Conservation (phyloP, 805 yeast species). For the Saccharomycopsis lassenensis region DNA sequence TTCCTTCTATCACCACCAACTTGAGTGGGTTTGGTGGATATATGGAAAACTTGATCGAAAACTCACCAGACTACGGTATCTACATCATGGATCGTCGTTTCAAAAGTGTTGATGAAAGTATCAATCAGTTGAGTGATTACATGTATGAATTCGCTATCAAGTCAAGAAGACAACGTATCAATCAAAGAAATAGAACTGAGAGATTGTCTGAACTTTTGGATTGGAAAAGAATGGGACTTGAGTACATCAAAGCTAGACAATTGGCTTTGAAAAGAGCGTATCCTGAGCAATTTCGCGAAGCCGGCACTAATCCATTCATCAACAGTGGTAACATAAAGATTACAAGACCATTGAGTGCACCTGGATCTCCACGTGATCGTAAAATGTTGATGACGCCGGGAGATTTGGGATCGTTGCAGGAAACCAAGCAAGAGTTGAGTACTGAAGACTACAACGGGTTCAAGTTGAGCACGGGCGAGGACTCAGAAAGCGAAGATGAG, state of each 20-base stretch:
- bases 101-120: conserved; percentile 87
- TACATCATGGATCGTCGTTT: conserved; percentile 92
- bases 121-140: conserved; percentile 77
- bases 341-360: conserved; percentile 89
- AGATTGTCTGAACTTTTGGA: conserved; percentile 85
- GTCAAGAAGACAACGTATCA: conserved; percentile 93
- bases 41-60: conserved; percentile 95
- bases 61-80: conserved; percentile 90
- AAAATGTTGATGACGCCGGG: conserved; percentile 91
- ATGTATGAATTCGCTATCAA: conserved; percentile 85
- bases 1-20: conserved; percentile 93
- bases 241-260: conserved; percentile 89
- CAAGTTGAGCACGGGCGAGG: conserved; percentile 31
- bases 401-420: conserved; percentile 93
- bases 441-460: conserved; percentile 66
- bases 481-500: conserved; percentile 31
- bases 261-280: conserved; percentile 88
- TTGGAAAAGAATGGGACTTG: conserved; percentile 98
- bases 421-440: conserved; percentile 57
- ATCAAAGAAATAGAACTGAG: conserved; percentile 95
- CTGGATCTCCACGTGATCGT: conserved; percentile 84
- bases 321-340: conserved; percentile 49
- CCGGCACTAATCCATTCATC: conserved; percentile 32
- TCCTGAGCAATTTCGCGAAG: conserved; percentile 68
- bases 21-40: conserved; percentile 96